A percentile compares a stretch with the other conserved stretches of the same genome.
Conservation (phyloP, 208 protist species). For the Crithidia mellificae region DNA sequence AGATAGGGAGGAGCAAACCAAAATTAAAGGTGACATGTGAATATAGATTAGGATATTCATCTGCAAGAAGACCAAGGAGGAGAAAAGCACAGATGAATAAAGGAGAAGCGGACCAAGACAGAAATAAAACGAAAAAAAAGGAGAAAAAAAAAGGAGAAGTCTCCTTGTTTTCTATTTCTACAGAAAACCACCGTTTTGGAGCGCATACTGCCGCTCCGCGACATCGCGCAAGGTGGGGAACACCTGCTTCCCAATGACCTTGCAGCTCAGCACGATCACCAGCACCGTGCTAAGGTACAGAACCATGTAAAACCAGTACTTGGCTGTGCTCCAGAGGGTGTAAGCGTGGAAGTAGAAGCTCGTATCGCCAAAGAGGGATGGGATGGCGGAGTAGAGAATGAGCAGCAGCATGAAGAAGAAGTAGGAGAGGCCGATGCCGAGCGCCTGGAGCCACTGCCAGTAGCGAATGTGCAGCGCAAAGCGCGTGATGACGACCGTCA, state of each 20-base stretch:
- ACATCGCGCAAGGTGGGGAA: slow-evolving; percentile 69
- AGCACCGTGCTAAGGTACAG: slow-evolving; percentile 55
- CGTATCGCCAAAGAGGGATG: slow-evolving; percentile 47
- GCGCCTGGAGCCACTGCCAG: slow-evolving; percentile 73
- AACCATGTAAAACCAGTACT: slow-evolving; percentile 83
- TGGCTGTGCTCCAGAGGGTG: slow-evolving; percentile 50
- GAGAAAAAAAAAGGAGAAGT: slow-evolving; percentile 16
- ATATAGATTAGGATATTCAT: no score
- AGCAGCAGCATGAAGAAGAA: slow-evolving; percentile 54
- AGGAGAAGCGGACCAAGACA: no score
- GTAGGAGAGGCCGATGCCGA: slow-evolving; percentile 62
- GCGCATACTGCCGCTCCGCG: slow-evolving; percentile 48
- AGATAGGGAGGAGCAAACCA: no score
- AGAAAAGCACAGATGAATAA: background rate
- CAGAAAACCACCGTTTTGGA: slow-evolving; percentile 21
- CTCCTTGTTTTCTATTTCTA: background rate
- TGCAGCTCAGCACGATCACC: slow-evolving; percentile 47
- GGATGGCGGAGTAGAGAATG: slow-evolving; percentile 63
- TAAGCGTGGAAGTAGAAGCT: slow-evolving; percentile 78
- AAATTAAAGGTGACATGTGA: no score
- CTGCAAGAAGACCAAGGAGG: no score
- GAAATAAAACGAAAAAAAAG: slow-evolving; percentile 14
- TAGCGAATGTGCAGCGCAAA: slow-evolving; percentile 70
- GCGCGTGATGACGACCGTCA: slow-evolving; percentile 67
- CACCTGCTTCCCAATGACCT: slow-evolving; percentile 59